These are phyloP conservation scores for Claviceps purpurea DNA, from an alignment of 2,329 filamentous ascomycete genomes.

Conservation along the genomic window DNA sequence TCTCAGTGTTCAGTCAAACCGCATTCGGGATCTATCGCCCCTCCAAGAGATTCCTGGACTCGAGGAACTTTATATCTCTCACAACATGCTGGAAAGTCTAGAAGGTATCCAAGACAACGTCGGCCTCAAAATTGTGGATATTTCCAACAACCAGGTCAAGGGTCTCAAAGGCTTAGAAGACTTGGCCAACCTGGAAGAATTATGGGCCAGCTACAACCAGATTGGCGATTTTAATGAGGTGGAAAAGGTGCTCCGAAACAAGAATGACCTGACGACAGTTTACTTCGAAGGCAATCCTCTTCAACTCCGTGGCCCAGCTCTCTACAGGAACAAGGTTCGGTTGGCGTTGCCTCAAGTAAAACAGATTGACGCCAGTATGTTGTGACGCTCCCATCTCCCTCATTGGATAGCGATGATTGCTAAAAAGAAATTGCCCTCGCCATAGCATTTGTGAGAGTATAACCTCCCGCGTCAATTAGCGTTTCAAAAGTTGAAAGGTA, in stretches of 20 bases:
- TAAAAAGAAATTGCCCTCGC: neutral
- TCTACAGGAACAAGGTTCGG: constrained; percentile 89
- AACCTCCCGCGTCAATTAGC: neutral
- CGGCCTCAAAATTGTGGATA: constrained; percentile 67
- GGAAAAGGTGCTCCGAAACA: constrained; percentile 64
- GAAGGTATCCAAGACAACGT: constrained; percentile 55
- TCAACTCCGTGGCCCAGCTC: constrained; percentile 61
- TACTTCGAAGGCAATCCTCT: constrained; percentile 95
- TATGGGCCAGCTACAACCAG: constrained; percentile 90
- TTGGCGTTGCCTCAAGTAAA: constrained; percentile 74
- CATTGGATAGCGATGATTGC: neutral
- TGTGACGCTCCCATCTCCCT: neutral
- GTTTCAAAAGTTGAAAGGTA: neutral
- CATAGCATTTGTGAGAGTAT: constrained; percentile 7
- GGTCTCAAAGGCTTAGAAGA: constrained; percentile 59
- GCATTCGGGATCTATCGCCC: constrained; percentile 65
- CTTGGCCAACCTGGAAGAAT: constrained; percentile 64
- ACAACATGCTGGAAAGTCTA: constrained; percentile 76
- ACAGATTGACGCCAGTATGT: constrained; percentile 97
- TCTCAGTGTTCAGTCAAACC: constrained; percentile 90
- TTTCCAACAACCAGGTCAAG: constrained; percentile 74
- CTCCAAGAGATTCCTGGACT: constrained; percentile 61
- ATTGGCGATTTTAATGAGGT: constrained; percentile 71
- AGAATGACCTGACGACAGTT: constrained; percentile 70
- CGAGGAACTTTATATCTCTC: constrained; percentile 89